Evolutionary conservation across 2,329 filamentous ascomycete genomes (phyloP), one percentile per base, ranked within the genome.

Genomic region (Neofusicoccum sp.): DNA sequence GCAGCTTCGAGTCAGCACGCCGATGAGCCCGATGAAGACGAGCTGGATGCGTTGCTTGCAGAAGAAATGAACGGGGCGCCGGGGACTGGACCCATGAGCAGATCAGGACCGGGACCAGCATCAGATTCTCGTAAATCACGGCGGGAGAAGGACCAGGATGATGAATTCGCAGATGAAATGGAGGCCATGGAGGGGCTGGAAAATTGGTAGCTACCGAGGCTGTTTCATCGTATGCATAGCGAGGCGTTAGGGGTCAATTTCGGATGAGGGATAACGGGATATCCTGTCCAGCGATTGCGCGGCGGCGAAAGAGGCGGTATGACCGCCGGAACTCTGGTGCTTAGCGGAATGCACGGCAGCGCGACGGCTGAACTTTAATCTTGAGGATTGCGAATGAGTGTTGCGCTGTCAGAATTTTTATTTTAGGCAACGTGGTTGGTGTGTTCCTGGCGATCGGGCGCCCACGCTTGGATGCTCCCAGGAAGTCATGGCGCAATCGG

Each of bases 41-140:
- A 82, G 57, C 69, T 86, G 20, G 83, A 86, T 65, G 79, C 79
- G 31, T 71, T 86, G 30, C 73, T 86, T 57, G 80, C 78, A 63
- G 77, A 79, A 59, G 66, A 60, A 56, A 53, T 53, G 58, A 54
- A 49, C 58, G 58, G 58, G 36, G 45, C 20, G 47, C 45, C 58
- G 26, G 45, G 44, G 30, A 60, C 26, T 20, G 41, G 20, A 34
- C 48, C 58, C 43, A 24, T 38, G 54, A 12, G 43, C 41, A 16
- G 59, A 48, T 33, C 31, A 60, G 26, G 49, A 54, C 49, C 31
- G 34, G 58, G 40, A 60, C 41, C 28, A 38, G 47, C 58, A 53
- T 56, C 51, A 56, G 38, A 16, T 31, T 43, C 28, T 56, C 51
- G 51, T 41, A 56, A 56, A 56, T 56, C 51, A 44, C 51, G 26